Evolutionary conservation across 1,139 yeast species (phyloP).

Genomic region (Pichia sp.): DNA sequence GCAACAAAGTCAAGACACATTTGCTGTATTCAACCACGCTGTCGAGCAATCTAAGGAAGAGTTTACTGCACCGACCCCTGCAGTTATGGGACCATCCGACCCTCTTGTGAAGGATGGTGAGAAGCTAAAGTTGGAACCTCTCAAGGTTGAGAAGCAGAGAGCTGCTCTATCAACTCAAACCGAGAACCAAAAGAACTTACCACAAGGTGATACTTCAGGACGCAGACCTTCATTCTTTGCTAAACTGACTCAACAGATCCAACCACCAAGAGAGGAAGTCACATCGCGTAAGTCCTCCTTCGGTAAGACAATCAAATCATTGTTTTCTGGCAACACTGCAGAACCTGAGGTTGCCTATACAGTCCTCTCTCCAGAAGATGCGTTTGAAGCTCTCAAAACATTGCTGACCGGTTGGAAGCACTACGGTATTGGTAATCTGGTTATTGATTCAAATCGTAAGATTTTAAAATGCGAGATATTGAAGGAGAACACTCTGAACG

Average conservation of each 20-base stretch:
- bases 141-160: conserved; percentile 19
- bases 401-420: conserved; percentile 62
- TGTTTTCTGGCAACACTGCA: conserved; percentile 27
- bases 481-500: conserved; percentile 51
- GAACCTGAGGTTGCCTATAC: conserved; percentile 29
- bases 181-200: conserved; percentile 13
- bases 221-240: conserved; percentile 49
- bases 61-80: conserved; percentile 5
- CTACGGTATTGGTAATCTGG: conserved; percentile 58
- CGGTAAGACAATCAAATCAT: conserved; percentile 23
- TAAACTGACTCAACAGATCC: conserved; percentile 39
- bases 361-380: conserved; percentile 45
- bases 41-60: conserved; percentile 14
- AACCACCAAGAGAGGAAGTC: conserved; percentile 14
- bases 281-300: conserved; percentile 21
- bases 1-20: conserved; percentile 16
- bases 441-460: conserved; percentile 36
- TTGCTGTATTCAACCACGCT: conserved; percentile 19
- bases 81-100: neutral
- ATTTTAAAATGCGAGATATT: conserved; percentile 55
- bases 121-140: neutral
- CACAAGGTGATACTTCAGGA: conserved; percentile 9
- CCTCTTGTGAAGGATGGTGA: neutral
- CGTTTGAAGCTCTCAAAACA: conserved; percentile 58
- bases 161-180: conserved; percentile 30